Base-by-base conservation (phyloP, 495 filamentous ascomycete genomes). In the Jackrogersella multiformis region DNA sequence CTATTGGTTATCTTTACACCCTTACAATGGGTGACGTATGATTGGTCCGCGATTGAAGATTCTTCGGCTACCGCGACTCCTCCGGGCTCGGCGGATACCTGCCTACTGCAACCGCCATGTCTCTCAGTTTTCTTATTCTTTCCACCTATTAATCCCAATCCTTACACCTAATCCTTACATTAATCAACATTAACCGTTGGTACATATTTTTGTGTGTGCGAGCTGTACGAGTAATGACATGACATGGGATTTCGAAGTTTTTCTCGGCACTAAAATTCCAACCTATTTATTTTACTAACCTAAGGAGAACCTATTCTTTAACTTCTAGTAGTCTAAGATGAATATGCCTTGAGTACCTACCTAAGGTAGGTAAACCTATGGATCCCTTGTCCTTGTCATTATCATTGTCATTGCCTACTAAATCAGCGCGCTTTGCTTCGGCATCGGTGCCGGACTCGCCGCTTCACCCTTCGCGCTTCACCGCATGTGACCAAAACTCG, bases 361-460 rank as follows among this genome's bases (percentile, higher is more conserved):
- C n/a, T n/a, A n/a, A n/a, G n/a, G n/a, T n/a, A n/a, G n/a, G n/a
- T n/a, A n/a, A n/a, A n/a, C n/a, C n/a, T n/a, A n/a, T n/a, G n/a
- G n/a, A n/a, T n/a, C n/a, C n/a, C n/a, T n/a, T n/a, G n/a, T n/a
- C n/a, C n/a, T 21, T 8, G 13, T 38, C 21, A 18, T 39, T 26
- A 18, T 53, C 54, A 46, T 41, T 58, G 38, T 59, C 63, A 23
- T 59, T 16, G 23, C 24, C 16, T 30, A 16, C 51, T 16, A 56
- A 21, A 61, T 59, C 46, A 15, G 16, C 23, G 23, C 73, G 73
- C 67, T 73, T 74, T 74, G 67, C 66, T 71, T 74, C 73, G 73
- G 73, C 70, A 67, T 41, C 42, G 64, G 13, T 32, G 28, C 44
- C 58, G 61, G 54, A 60, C 58, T 56, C 20, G 48, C 44, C 45